Evolutionary conservation across 148 eudicot genomes (phyloP), one percentile per base, ranked within the genome.

Genomic region (Bassia scoparia): DNA sequence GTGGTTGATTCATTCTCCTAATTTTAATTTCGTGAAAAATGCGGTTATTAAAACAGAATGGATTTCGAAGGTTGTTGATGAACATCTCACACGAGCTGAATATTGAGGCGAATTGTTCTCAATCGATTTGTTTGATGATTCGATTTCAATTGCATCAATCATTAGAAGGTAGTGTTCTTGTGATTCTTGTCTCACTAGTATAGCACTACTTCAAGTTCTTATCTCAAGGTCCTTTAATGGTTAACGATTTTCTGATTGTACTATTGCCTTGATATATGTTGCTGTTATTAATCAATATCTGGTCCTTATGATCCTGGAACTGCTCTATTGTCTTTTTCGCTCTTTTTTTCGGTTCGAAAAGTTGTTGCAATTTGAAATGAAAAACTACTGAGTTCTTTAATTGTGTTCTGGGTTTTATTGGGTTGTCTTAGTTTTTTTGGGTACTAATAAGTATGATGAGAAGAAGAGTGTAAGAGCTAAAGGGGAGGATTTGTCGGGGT

Each of bases 221-320:
- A 90, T 37, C 69, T 90, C 16, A 78, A 21, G 88, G 88, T 0
- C 59, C 68, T 0, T 72, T 88, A 0, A 29, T 62, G 24, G 90
- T 89, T 3, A 82, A 86, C 46, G 58, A n/a, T n/a, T 89, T 11
- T 78, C 90, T 24, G 97, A 92, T 75, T 92, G 97, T 55, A 76
- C 81, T 15, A 84, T 83, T 83, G n/a, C 84, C 87, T 78, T 80
- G 7, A 87, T 92, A 23, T 92, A 92, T 59, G 89, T 81, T 2
- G 95, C 83, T 4, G 62, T 86, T 31, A 80, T 77, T 2, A 92
- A 92, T 67, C 71, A 27, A 0, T n/a, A n/a, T 79, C 71, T 6
- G 97, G 97, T 4, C 97, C 97, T 7, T 72, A 87, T 7, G 89
- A 92, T 73, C 74, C 76, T 30, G 92, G 89, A 48, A 92, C 95